Base-by-base conservation (phyloP, 768 basidiomycete genomes). In the Mrakia gelida region DNA sequence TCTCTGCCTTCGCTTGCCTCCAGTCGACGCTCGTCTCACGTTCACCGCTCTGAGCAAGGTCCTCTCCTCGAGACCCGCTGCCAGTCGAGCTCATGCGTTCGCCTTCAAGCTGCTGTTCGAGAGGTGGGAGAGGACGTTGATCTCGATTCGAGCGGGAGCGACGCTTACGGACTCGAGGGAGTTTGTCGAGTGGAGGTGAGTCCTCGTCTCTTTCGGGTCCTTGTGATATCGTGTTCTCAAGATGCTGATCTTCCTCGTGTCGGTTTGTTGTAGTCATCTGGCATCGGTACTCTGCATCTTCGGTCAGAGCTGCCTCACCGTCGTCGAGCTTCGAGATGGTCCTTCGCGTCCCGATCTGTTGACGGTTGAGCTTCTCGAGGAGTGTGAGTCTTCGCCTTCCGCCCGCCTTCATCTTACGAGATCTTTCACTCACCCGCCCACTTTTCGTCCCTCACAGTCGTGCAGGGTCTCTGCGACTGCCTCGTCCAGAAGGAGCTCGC, bases 121-220 rank as follows among this genome's bases (percentile, higher is more conserved):
- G 38, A 34, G 26, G 41, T 70, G 67, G 67, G 67, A 70, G 34
- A n/a, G 18, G 21, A 15, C 41, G 3, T 4, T 70, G 26, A 41
- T 34, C 10, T n/a, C 38, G 5, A 38, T 70, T 23, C 67, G 67
- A 41, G 23, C 67, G 9, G 67, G 67, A 11, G 32, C 67, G 34
- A 43, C 38, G n/a, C 23, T 38, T 5, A 18, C 26, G 11, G 30
- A 61, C 0, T 59, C 54, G n/a, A 16, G 30, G 26, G 54, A 73
- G 52, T 73, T 38, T 30, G 54, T 16, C 4, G 72, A 73, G 21
- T 73, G 72, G 72, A 54, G 52, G 72, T 73, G 6, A 18, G 72
- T 73, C 34, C 10, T 34, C n/a, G n/a, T n/a, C n/a, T n/a, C n/a
- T n/a, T n/a, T n/a, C n/a, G n/a, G n/a, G n/a, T n/a, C n/a, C n/a